Evolutionary conservation across 2,329 filamentous ascomycete genomes (phyloP), one percentile per base, ranked within the genome.

Genomic region (Fusarium zealandicum): DNA sequence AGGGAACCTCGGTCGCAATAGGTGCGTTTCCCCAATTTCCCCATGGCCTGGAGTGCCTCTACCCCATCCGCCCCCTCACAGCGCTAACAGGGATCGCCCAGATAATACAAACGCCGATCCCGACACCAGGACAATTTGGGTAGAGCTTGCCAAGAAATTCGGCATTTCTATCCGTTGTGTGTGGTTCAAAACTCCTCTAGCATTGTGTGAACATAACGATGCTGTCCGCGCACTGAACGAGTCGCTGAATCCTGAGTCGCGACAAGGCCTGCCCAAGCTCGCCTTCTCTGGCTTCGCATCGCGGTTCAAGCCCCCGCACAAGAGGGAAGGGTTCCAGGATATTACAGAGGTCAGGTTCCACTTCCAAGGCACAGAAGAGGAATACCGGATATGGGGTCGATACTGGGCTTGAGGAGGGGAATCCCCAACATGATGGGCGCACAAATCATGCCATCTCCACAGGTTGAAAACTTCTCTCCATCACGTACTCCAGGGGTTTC

Each of bases 21-120:
- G 92, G 91, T 95, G 80, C 64, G 86, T 78, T 54, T 56, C 52
- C 27, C 52, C 52, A 56, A 47, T 36, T 51, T 41, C 33, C 32
- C 37, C 17, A 51, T 20, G 22, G 36, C 30, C 22, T 8, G 6
- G 3, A n/a, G 4, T 31, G 38, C 42, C 43, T 38, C 45, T 60
- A 51, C 61, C 48, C 57, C 54, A 37, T 57, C 46, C 50, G 16
- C 44, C 40, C 58, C 51, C 43, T 62, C 47, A 57, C 22, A 31
- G 30, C 51, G 48, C 45, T 51, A 46, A 59, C 55, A n/a, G 37
- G 48, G 46, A 42, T 63, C 55, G 32, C 36, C 50, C 42, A 95
- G 95, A 99, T 74, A 98, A 96, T 72, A 98, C 95, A n/a, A 99
- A 99, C 71, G 85, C 93, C 25, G 90, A 96, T 74, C 72, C 80